Evolutionary conservation across 208 protist species (phyloP).

Genomic region (Crithidia fasciculata): DNA sequence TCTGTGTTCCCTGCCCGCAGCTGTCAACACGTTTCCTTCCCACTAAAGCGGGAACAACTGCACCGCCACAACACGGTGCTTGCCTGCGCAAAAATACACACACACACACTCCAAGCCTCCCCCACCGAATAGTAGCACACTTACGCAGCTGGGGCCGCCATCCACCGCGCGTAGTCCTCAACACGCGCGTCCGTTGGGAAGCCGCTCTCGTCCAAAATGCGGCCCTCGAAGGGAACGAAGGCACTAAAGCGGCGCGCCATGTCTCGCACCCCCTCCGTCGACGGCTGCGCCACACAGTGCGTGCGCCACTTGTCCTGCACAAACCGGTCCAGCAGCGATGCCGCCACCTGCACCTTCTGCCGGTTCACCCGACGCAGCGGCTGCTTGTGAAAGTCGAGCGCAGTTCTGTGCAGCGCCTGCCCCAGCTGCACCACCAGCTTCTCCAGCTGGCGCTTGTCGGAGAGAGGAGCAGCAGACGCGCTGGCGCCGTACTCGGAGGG

Average conservation of each 20-base stretch:
- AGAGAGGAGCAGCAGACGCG: background rate
- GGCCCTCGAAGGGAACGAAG: slow-evolving; percentile 68
- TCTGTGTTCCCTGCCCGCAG: too few species aligned
- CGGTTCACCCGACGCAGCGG: slow-evolving; percentile 66
- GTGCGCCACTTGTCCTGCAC: slow-evolving; percentile 42
- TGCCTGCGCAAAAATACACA: too few species aligned
- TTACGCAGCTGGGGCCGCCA: slow-evolving; percentile 44
- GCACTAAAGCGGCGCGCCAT: slow-evolving; percentile 61
- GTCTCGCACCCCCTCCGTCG: slow-evolving; percentile 32
- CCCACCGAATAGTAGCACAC: too few species aligned
- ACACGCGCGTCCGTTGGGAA: slow-evolving; percentile 78
- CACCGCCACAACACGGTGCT: too few species aligned
- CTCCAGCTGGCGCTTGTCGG: slow-evolving; percentile 51
- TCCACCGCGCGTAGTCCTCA: slow-evolving; percentile 87
- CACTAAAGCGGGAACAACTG: too few species aligned
- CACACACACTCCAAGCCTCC: too few species aligned
- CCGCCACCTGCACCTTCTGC: slow-evolving; percentile 83
- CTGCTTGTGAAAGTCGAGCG: slow-evolving; percentile 78
- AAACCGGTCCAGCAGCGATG: slow-evolving; percentile 74
- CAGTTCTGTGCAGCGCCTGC: slow-evolving; percentile 57
- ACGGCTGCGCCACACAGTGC: slow-evolving; percentile 21
- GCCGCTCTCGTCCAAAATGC: slow-evolving; percentile 67
- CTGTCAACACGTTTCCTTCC: too few species aligned
- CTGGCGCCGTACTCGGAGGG: slow-evolving; percentile 30
- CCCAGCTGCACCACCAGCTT: slow-evolving; percentile 64